These are phyloP conservation scores for Physcomitrium patens DNA, from an alignment of 225 moss, liverwort and hornwort species.

Conservation along the genomic window DNA sequence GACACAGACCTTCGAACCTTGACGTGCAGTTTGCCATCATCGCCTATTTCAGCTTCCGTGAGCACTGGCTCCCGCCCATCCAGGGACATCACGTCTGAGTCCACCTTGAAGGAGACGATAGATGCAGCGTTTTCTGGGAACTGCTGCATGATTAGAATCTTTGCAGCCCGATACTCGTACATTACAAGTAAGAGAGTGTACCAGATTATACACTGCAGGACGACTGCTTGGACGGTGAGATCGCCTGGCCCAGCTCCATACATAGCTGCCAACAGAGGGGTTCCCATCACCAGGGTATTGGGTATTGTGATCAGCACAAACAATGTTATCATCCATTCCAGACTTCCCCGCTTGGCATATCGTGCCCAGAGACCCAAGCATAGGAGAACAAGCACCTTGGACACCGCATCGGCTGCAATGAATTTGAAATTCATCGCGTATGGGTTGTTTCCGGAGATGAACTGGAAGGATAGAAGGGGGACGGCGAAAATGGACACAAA, in stretches of 20 bases:
- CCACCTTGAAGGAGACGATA: constrained; percentile 92
- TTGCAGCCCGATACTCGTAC: constrained; percentile 94
- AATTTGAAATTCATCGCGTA: constrained; percentile 91
- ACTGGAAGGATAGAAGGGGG: constrained; percentile 93
- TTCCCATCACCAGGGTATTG: constrained; percentile 97
- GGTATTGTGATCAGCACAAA: constrained; percentile 95
- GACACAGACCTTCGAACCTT: constrained; percentile 93
- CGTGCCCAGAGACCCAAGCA: constrained; percentile 78
- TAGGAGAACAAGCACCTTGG: constrained; percentile 64
- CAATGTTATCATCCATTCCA: constrained; percentile 97
- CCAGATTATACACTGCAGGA: constrained; percentile 92
- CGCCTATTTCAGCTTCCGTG: constrained; percentile 84
- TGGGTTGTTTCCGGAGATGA: constrained; percentile 84
- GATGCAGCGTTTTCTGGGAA: constrained; percentile 90
- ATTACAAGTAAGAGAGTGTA: constrained; percentile 85
- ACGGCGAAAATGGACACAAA: constrained; percentile 98
- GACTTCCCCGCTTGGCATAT: constrained; percentile 66
- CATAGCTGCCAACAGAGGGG: constrained; percentile 89
- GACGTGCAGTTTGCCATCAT: constrained; percentile 96
- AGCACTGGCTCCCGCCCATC: constrained; percentile 91
- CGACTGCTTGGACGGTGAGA: constrained; percentile 85
- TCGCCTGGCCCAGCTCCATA: constrained; percentile 71
- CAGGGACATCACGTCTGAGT: constrained; percentile 88
- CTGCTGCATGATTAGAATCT: constrained; percentile 83
- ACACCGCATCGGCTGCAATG: constrained; percentile 81